Evolutionary conservation across 228 moss, liverwort and hornwort species (phyloP).

Genomic region (Sphagnum fallax): DNA sequence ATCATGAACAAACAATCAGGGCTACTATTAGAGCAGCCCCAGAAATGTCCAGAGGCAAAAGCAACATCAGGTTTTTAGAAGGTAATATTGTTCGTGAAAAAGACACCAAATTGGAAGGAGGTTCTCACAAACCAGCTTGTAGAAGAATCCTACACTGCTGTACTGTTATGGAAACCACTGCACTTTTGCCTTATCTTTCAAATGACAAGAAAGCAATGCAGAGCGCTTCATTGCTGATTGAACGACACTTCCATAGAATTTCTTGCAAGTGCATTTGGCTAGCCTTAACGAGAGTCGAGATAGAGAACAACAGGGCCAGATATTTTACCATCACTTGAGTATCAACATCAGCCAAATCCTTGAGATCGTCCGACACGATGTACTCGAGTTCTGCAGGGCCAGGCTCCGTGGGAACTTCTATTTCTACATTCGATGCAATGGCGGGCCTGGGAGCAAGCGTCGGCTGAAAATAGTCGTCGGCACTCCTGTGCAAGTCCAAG

Average conservation of each 20-base stretch:
- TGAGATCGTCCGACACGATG: slow-evolving; percentile 75
- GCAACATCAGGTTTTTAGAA: too few relatives aligned
- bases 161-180: too few relatives aligned
- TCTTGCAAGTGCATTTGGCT: too few relatives aligned
- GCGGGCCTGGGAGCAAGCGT: slow-evolving; percentile 26
- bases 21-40: too few relatives aligned
- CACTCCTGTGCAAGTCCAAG: slow-evolving; percentile 21
- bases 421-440: slow-evolving; percentile 18
- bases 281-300: too few relatives aligned
- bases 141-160: background rate
- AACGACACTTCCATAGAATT: too few relatives aligned
- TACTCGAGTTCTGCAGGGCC: slow-evolving; percentile 78
- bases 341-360: slow-evolving; percentile 54
- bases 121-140: background rate
- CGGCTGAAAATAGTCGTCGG: slow-evolving; percentile 1
- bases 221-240: too few relatives aligned
- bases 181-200: too few relatives aligned
- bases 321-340: slow-evolving; percentile 53
- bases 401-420: slow-evolving; percentile 38
- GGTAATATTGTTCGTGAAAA: too few relatives aligned
- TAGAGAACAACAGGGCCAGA: background rate
- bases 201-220: too few relatives aligned
- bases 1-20: background rate
- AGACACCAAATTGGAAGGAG: too few relatives aligned
- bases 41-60: too few relatives aligned